A percentile compares a stretch with the other conserved stretches of the same genome.
Evolutionary conservation across 2,329 filamentous ascomycete species (phyloP).

Genomic region (Verticillium dahliae): DNA sequence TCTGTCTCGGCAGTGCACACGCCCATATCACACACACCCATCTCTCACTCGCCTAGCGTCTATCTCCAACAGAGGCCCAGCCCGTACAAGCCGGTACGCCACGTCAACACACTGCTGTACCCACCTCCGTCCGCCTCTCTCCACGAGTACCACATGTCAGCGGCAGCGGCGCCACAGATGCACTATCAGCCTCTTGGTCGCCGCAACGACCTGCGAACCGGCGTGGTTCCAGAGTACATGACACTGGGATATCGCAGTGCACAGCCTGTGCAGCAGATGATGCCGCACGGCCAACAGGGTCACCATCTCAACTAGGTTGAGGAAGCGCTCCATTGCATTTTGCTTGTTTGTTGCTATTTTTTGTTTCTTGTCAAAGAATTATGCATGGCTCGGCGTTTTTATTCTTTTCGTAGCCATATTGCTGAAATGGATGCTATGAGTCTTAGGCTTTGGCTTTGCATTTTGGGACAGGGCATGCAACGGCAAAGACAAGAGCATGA

Average conservation of each 20-base stretch:
- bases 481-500: neutral
- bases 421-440: no score
- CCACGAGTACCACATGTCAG: slow-evolving; percentile 60
- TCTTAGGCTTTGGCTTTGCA: neutral
- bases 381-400: no score
- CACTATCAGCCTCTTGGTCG: slow-evolving; percentile 75
- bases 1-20: slow-evolving; percentile 48
- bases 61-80: slow-evolving; percentile 85
- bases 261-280: slow-evolving; percentile 4
- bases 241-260: slow-evolving; percentile 5
- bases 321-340: neutral
- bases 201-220: slow-evolving; percentile 59
- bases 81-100: slow-evolving; percentile 84
- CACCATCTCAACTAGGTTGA: slow-evolving; percentile 26
- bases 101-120: slow-evolving; percentile 85
- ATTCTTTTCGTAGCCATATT: no score
- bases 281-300: slow-evolving; percentile 16
- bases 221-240: slow-evolving; percentile 60
- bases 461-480: neutral
- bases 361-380: neutral
- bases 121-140: slow-evolving; percentile 77
- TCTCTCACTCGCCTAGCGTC: slow-evolving; percentile 76
- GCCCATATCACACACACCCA: slow-evolving; percentile 52
- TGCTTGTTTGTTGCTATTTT: neutral
- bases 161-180: slow-evolving; percentile 64